Evolutionary conservation across 164 flowering plant species (phyloP).

Genomic region (Malania oleifera): DNA sequence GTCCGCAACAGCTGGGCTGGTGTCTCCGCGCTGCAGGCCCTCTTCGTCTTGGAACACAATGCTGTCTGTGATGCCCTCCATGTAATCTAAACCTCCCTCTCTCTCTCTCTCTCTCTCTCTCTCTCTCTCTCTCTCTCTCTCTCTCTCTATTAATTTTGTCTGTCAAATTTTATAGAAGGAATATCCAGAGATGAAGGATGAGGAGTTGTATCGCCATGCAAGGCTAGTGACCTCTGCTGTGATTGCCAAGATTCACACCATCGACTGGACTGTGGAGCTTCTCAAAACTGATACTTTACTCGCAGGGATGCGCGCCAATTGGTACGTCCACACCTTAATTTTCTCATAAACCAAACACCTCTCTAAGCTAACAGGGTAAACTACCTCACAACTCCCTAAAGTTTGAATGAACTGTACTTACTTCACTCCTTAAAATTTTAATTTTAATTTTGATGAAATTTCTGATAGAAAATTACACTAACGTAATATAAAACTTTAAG

Average conservation of each 20-base stretch:
- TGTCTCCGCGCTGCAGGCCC: slow-evolving; percentile 34
- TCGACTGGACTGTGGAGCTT: slow-evolving; percentile 48
- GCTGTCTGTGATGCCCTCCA: slow-evolving; percentile 36
- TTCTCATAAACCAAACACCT: too few species aligned
- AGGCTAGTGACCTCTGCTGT: slow-evolving; percentile 43
- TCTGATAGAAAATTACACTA: too few species aligned
- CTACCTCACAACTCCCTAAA: too few species aligned
- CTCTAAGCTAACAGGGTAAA: too few species aligned
- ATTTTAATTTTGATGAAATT: too few species aligned
- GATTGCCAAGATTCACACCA: slow-evolving; percentile 42
- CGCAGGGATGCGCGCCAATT: slow-evolving; percentile 35
- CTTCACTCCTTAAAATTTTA: too few species aligned
- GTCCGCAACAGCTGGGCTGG: slow-evolving; percentile 47
- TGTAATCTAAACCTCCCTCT: slow-evolving; percentile 15
- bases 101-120: too few species aligned
- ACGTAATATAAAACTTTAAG: too few species aligned
- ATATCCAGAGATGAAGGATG: slow-evolving; percentile 25
- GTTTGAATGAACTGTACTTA: too few species aligned
- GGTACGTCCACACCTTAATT: too few species aligned
- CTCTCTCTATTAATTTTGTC: too few species aligned
- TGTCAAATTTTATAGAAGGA: slow-evolving; percentile 12
- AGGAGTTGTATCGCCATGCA: slow-evolving; percentile 35
- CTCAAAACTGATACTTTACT: slow-evolving; percentile 36
- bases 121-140: too few species aligned
- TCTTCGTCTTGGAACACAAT: slow-evolving; percentile 43